Evolutionary conservation across 768 basidiomycete genomes (phyloP).

Genomic region (Kwoniella europaea): DNA sequence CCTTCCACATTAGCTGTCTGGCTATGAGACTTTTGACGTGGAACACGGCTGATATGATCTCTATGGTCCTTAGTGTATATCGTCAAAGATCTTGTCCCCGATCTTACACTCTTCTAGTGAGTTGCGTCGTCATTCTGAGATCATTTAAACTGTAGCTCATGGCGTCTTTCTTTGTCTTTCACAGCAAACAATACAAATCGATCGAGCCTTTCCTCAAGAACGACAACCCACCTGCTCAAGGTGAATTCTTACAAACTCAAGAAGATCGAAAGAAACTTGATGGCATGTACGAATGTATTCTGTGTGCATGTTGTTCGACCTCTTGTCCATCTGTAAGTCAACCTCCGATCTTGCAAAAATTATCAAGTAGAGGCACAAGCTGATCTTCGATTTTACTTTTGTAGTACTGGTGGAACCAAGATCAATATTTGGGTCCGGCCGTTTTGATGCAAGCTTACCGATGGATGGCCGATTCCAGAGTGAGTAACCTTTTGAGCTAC

Average conservation of each 20-base stretch:
- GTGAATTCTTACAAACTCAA: constrained; percentile 83
- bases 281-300: constrained; percentile 95
- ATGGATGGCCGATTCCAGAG: constrained; percentile 97
- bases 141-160: no score
- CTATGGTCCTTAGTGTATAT: constrained; percentile 77
- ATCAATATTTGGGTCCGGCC: constrained; percentile 96
- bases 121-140: not conserved
- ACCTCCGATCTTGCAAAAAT: no score
- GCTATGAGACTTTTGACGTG: not conserved
- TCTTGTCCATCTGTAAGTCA: constrained; percentile 75
- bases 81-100: constrained; percentile 94
- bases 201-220: constrained; percentile 96
- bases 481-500: constrained; percentile 58
- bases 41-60: constrained; percentile 14
- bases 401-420: constrained; percentile 18
- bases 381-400: not conserved
- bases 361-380: not conserved
- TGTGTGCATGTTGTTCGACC: constrained; percentile 85
- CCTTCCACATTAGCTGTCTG: not conserved
- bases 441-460: constrained; percentile 95
- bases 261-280: constrained; percentile 95
- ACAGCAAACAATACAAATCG: constrained; percentile 94
- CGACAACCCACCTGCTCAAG: constrained; percentile 79
- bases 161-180: no score
- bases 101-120: constrained; percentile 59